These are phyloP conservation scores for Rhizopus delemar DNA, from an alignment of 371 early-diverging fungal species.

Conservation along the genomic window DNA sequence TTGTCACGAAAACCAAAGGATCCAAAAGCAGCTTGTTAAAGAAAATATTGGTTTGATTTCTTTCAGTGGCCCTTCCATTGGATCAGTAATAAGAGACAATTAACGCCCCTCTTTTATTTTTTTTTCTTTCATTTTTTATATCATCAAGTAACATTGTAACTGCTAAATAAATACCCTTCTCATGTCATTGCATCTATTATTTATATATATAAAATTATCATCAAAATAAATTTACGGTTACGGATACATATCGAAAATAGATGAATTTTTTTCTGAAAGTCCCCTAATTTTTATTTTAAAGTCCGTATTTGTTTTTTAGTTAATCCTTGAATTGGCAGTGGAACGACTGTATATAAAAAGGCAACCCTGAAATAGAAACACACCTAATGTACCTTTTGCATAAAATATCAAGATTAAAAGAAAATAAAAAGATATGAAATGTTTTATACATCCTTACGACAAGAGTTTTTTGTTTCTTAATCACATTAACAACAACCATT, in stretches of 20 bases:
- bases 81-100: conserved; percentile 21
- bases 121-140: conserved; percentile 8
- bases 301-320: too few relatives aligned
- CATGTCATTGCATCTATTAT: conserved; percentile 10
- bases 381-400: too few relatives aligned
- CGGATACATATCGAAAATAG: neutral
- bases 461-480: too few relatives aligned
- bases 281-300: too few relatives aligned
- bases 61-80: conserved; percentile 17
- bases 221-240: conserved; percentile 8
- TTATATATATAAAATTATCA: conserved; percentile 10
- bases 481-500: too few relatives aligned
- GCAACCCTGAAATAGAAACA: too few relatives aligned
- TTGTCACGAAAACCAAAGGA: conserved; percentile 13
- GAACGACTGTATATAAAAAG: too few relatives aligned
- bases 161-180: conserved; percentile 9
- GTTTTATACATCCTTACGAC: too few relatives aligned
- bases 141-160: conserved; percentile 9
- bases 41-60: conserved; percentile 18
- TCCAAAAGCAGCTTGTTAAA: conserved; percentile 20
- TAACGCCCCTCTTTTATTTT: conserved; percentile 7
- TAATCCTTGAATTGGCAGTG: too few relatives aligned
- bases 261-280: too few relatives aligned
- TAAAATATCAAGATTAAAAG: too few relatives aligned
- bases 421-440: too few relatives aligned